These are phyloP conservation scores for Aspergillus novoparasiticus DNA, from an alignment of 2,329 filamentous ascomycete species.

Conservation along the genomic window DNA sequence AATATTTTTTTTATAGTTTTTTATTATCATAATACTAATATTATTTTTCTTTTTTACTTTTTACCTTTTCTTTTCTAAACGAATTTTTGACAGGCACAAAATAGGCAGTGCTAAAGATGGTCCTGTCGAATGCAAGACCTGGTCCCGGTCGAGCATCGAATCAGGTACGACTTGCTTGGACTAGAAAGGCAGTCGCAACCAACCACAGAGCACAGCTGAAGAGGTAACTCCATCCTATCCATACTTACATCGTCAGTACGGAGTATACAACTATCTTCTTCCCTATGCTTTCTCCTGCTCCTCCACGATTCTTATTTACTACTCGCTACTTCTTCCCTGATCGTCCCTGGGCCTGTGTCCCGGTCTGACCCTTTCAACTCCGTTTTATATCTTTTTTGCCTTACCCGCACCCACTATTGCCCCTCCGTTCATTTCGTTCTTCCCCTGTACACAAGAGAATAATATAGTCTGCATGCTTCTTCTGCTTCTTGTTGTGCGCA, in stretches of 20 bases:
- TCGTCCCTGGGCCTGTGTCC: slow-evolving; percentile 24
- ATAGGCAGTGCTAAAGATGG: neutral
- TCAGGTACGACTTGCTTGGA: slow-evolving; percentile 5
- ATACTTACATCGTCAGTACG: neutral
- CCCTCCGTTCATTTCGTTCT: slow-evolving; percentile 7
- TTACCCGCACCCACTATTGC: slow-evolving; percentile 24
- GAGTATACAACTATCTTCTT: slow-evolving; percentile 3
- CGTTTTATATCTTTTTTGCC: slow-evolving; percentile 22
- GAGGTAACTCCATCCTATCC: neutral
- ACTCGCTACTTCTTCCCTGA: slow-evolving; percentile 19
- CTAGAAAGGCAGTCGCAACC: neutral
- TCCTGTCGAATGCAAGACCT: slow-evolving; percentile 7
- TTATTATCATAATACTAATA: neutral
- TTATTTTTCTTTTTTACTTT: neutral
- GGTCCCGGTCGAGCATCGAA: slow-evolving; percentile 11
- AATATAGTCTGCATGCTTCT: slow-evolving; percentile 9
- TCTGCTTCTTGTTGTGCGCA: slow-evolving; percentile 15
- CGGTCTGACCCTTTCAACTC: slow-evolving; percentile 20
- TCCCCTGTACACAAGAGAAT: slow-evolving; percentile 15
- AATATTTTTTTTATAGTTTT: neutral
- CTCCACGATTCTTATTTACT: slow-evolving; percentile 11
- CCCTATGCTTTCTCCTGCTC: slow-evolving; percentile 9
- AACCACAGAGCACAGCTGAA: neutral
- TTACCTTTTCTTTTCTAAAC: neutral
- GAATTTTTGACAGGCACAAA: slow-evolving; percentile 5